A percentile compares a stretch with the other conserved stretches of the same genome.
phyloP scores from a whole-genome alignment of 345 rosid species.

The Acer campestre region DNA sequence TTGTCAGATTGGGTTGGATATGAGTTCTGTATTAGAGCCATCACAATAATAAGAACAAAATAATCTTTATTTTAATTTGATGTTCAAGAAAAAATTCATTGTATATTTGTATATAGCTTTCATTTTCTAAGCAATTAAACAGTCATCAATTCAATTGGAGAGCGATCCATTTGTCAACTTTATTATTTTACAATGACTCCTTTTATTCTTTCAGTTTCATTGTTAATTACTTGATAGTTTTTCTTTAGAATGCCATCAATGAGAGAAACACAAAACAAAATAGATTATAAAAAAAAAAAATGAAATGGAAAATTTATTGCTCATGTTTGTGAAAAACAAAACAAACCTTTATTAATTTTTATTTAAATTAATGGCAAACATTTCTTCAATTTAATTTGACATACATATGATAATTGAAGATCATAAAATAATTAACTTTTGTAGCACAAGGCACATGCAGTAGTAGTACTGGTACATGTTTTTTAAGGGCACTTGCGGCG shows the following conservation, averaged over 20 bases:
- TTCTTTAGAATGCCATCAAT: not conserved
- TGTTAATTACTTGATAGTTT: not conserved
- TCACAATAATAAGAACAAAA: no score
- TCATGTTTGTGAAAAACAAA: not conserved
- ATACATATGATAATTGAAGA: not conserved
- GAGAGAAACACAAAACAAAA: not conserved
- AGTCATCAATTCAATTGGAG: no score
- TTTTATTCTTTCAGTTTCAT: not conserved
- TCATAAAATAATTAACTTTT: no score
- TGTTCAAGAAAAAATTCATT: no score
- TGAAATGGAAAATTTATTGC: not conserved
- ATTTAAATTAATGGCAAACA: not conserved
- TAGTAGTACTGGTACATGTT: not conserved
- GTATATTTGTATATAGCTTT: no score
- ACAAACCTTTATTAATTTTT: no score
- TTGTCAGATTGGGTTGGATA: not conserved
- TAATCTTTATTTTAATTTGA: no score
- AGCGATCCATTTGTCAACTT: not conserved
- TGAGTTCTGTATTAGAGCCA: not conserved
- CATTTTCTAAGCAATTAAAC: no score
- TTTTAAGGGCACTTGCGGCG: slow-evolving; percentile 72
- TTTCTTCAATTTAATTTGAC: not conserved
- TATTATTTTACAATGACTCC: not conserved
- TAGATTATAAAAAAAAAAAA: not conserved
- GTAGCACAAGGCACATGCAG: not conserved